phyloP scores from a whole-genome alignment of 495 filamentous ascomycete species.

The Chaetomium tenue region DNA sequence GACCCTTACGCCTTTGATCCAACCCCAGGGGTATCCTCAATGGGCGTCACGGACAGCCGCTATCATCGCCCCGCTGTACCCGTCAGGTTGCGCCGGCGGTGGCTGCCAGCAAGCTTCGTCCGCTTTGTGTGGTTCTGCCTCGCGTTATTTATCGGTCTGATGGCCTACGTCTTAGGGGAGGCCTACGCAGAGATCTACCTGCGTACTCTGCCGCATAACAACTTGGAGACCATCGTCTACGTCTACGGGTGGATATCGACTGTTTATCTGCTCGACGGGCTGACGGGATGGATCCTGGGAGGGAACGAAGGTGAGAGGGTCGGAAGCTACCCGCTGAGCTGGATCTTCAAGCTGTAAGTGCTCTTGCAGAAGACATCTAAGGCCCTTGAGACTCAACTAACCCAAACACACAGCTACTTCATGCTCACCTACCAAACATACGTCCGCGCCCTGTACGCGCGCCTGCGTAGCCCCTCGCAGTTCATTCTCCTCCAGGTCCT shows the following conservation, averaged over 20 bases:
- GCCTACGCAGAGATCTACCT: slow-evolving; percentile 66
- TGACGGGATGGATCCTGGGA: slow-evolving; percentile 63
- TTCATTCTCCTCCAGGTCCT: slow-evolving; percentile 60
- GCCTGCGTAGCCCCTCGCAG: slow-evolving; percentile 57
- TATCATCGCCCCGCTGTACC: slow-evolving; percentile 31
- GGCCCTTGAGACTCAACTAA: slow-evolving; percentile 3
- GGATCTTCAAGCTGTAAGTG: slow-evolving; percentile 61
- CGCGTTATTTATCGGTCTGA: slow-evolving; percentile 56
- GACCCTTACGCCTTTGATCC: slow-evolving; percentile 33
- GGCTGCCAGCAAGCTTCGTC: slow-evolving; percentile 60
- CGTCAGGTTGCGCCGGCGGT: slow-evolving; percentile 45
- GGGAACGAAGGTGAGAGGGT: slow-evolving; percentile 57
- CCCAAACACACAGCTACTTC: slow-evolving; percentile 53
- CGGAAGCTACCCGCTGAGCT: slow-evolving; percentile 61
- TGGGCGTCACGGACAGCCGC: slow-evolving; percentile 29
- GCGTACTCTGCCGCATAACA: slow-evolving; percentile 61
- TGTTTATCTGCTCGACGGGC: slow-evolving; percentile 57
- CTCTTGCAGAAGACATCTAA: neutral
- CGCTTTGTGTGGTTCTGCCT: slow-evolving; percentile 66
- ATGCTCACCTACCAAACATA: slow-evolving; percentile 66
- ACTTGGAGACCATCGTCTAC: slow-evolving; percentile 61
- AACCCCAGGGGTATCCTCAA: slow-evolving; percentile 28
- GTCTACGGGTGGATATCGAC: slow-evolving; percentile 66
- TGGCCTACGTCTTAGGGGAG: slow-evolving; percentile 62
- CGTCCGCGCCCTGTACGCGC: slow-evolving; percentile 65